phyloP scores from a whole-genome alignment of 2,329 filamentous ascomycete genomes.

The Paecilomyces sp. region DNA sequence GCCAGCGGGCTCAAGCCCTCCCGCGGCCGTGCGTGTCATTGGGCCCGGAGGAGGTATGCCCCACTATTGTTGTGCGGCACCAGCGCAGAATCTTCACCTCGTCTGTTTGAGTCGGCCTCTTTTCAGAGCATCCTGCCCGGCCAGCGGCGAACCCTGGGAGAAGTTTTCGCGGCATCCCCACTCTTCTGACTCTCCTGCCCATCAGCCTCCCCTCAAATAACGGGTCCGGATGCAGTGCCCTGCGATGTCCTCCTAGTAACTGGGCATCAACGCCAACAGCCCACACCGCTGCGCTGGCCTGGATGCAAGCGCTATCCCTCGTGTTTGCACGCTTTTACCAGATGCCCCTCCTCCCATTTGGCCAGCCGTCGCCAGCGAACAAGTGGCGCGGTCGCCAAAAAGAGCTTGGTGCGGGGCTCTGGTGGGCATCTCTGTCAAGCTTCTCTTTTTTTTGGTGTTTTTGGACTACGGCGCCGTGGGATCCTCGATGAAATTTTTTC shows the following conservation, averaged over 20 bases:
- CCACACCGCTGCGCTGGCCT: neutral
- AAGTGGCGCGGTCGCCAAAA: neutral
- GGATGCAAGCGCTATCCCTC: neutral
- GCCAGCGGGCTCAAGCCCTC: slow-evolving; percentile 28
- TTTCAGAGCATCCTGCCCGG: neutral
- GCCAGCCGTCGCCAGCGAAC: neutral
- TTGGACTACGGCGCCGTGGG: neutral
- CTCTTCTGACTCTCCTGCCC: neutral
- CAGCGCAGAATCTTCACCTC: slow-evolving; percentile 26
- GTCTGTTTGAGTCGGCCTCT: neutral
- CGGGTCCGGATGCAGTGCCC: neutral
- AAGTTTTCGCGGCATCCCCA: neutral
- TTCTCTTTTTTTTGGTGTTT: neutral
- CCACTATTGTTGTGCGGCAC: slow-evolving; percentile 18
- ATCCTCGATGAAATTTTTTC: neutral
- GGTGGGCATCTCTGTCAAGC: neutral
- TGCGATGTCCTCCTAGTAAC: neutral
- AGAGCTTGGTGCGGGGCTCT: neutral
- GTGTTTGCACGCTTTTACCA: slow-evolving; percentile 7
- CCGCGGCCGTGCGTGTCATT: slow-evolving; percentile 16
- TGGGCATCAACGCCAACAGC: neutral
- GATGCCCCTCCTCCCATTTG: neutral
- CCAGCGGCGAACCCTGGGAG: neutral
- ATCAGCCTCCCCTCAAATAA: neutral
- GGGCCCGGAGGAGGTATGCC: slow-evolving; percentile 18